Evolutionary conservation across 208 protist species (phyloP).

Genomic region (Naegleria gruberi): DNA sequence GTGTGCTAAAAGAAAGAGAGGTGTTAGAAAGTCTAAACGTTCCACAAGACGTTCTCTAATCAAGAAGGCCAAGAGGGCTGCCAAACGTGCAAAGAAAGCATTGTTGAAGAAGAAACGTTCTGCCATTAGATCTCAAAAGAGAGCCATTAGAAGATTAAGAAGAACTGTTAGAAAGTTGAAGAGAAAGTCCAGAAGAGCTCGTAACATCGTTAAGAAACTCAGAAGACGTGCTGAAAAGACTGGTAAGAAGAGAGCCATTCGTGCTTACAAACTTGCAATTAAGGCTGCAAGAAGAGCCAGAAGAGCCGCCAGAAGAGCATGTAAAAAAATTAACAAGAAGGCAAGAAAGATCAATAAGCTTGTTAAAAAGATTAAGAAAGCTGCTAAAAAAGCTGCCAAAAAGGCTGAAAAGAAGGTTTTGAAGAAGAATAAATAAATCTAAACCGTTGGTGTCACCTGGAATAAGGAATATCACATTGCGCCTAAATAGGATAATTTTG

Average conservation of each 20-base stretch:
- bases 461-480: too few relatives aligned
- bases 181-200: background rate
- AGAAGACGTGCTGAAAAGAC: background rate
- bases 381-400: background rate
- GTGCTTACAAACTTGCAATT: background rate
- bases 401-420: background rate
- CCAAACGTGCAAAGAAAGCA: background rate
- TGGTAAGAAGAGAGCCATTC: background rate
- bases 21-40: background rate
- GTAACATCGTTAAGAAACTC: too few relatives aligned
- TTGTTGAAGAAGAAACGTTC: background rate
- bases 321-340: background rate
- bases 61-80: background rate
- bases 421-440: too few relatives aligned
- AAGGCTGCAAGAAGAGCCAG: background rate
- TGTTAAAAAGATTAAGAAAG: background rate
- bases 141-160: too few relatives aligned
- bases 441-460: too few relatives aligned
- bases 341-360: background rate
- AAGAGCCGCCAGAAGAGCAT: background rate
- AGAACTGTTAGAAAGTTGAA: background rate
- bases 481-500: too few relatives aligned
- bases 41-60: too few relatives aligned
- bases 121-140: background rate
- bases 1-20: background rate